Base-by-base conservation (phyloP, 129 eudicot genomes). In the Flaveria bidentis region DNA sequence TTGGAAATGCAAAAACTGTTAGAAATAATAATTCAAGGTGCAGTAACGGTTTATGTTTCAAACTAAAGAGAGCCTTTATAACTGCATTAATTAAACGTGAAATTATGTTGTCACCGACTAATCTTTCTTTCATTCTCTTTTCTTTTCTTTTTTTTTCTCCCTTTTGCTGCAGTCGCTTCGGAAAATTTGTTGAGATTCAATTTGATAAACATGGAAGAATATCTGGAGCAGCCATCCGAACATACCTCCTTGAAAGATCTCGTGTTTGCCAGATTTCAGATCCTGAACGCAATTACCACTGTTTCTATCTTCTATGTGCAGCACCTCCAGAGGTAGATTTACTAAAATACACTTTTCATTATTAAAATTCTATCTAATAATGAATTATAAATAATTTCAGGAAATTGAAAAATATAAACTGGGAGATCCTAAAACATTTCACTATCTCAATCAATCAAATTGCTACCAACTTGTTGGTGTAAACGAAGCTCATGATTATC, bases 1-100 rank as follows among this genome's bases (percentile, higher is more conserved):
- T 94, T 86, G 97, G 98, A 77, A 94, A 94, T 83, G 98, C 98
- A 69, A 94, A 94, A 89, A 94, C 98, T 65, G 97, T 94, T 47
- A 84, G 98, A 83, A 91, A 94, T 72, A 94, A 94, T 83, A 94
- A 94, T 81, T 94, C 98, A 64, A 94, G 98, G 98, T 94, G 60
- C 78, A 62, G 62, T 52, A 49, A 30, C 45, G 44, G 64, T 15
- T 28, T 62, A 16, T 55, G 23, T 74, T 57, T 39, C 67, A 63
- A 45, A 41, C 36, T 78, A 70, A 39, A 55, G 11, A 69, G 12
- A 63, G 17, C 14, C 16, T 28, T 6, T 47, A 23, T 56, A 28
- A 20, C 28, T 39, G 56, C 25, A 16, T 60, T 41, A 22, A 49
- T 75, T n/a, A 18, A 14, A 42, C 55, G 57, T 55, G 30, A 45